Conservation (phyloP, 2,329 filamentous ascomycete species). For the Diaporthe humulicola region DNA sequence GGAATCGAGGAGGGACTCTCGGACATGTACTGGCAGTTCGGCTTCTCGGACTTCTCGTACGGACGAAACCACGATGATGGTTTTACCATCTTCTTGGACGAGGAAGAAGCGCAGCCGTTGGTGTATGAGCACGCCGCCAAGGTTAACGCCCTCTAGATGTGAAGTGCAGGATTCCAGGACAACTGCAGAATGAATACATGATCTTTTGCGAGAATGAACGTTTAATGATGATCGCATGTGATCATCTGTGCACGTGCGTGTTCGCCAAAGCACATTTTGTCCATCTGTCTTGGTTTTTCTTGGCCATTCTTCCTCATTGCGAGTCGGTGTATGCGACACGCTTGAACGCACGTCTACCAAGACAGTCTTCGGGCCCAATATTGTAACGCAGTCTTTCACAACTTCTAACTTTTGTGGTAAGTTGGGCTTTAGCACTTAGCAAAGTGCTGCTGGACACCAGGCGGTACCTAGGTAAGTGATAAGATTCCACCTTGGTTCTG, state of each 20-base stretch:
- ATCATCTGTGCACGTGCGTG: neutral
- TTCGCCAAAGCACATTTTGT: neutral
- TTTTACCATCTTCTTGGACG: conserved; percentile 68
- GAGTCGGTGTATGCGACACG: neutral
- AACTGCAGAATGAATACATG: neutral
- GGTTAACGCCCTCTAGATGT: conserved; percentile 21
- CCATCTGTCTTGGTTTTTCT: neutral
- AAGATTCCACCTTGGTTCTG: neutral
- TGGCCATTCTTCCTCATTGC: neutral
- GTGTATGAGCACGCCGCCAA: conserved; percentile 58
- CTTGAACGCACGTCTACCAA: too few species aligned
- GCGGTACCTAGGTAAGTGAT: neutral
- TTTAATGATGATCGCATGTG: neutral
- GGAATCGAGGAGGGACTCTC: conserved; percentile 60
- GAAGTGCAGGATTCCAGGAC: neutral
- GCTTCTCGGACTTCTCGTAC: conserved; percentile 63
- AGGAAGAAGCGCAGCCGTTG: conserved; percentile 58
- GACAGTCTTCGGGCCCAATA: neutral
- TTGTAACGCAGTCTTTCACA: neutral
- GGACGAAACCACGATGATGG: conserved; percentile 68
- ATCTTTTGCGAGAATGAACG: neutral
- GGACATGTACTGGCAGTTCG: conserved; percentile 70
- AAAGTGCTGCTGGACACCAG: neutral
- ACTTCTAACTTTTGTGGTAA: neutral
- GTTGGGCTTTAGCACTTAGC: too few species aligned